Conservation (phyloP, 2,329 filamentous ascomycete species). For the Fusarium miscanthi region DNA sequence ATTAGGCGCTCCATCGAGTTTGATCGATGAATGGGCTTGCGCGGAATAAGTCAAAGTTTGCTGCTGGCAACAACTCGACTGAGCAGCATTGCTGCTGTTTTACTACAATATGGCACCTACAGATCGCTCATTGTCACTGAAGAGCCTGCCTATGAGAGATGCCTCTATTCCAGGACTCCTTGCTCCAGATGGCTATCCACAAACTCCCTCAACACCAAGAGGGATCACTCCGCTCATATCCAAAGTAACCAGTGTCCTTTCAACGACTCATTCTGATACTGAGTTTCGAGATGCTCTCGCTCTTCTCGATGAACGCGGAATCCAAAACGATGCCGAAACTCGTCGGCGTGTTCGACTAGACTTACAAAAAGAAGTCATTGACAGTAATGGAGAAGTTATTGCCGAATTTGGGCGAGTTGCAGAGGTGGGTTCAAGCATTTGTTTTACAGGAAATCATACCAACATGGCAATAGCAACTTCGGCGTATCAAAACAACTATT, state of each 20-base stretch:
- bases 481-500: constrained; percentile 83
- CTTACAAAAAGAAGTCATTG: constrained; percentile 90
- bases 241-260: constrained; percentile 86
- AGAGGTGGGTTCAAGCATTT: constrained; percentile 70
- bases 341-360: constrained; percentile 83
- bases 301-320: constrained; percentile 77
- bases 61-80: background rate
- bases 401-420: constrained; percentile 89
- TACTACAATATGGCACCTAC: constrained; percentile 30
- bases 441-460: constrained; percentile 12
- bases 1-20: background rate
- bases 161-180: constrained; percentile 61
- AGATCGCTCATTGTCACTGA: constrained; percentile 36
- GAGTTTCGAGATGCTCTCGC: constrained; percentile 88
- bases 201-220: constrained; percentile 68
- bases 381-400: constrained; percentile 90
- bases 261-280: constrained; percentile 90
- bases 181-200: constrained; percentile 87
- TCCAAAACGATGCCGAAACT: constrained; percentile 80
- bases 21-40: background rate
- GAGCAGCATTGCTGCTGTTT: background rate
- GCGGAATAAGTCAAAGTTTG: constrained; percentile 21
- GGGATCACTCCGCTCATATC: constrained; percentile 76
- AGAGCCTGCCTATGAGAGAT: constrained; percentile 40
- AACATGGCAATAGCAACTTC: constrained; percentile 76